Evolutionary conservation across 345 rosid species (phyloP).

Genomic region (Atalantia buxifolia): DNA sequence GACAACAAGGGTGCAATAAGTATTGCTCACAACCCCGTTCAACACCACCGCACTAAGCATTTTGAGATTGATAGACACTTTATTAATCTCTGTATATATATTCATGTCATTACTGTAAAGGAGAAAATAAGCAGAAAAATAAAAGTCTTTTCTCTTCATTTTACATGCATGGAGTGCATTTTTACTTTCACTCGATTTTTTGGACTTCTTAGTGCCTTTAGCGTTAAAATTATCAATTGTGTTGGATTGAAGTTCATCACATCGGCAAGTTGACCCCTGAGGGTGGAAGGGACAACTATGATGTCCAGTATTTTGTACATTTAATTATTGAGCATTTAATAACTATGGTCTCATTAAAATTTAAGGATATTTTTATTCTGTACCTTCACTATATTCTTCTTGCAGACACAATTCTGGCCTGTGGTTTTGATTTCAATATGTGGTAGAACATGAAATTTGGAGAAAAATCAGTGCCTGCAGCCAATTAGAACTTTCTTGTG

Average conservation of each 20-base stretch:
- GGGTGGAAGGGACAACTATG: background rate
- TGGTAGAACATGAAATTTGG: constrained; percentile 3
- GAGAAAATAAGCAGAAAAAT: no score
- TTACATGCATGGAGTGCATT: background rate
- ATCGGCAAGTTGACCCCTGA: background rate
- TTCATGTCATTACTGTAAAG: no score
- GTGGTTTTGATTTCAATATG: background rate
- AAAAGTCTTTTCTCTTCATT: no score
- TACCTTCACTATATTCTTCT: background rate
- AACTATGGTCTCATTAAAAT: background rate
- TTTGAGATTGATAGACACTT: no score
- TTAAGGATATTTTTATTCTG: background rate
- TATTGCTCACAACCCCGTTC: no score
- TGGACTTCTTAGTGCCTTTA: background rate
- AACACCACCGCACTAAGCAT: no score
- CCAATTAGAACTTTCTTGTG: background rate
- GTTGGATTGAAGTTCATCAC: background rate
- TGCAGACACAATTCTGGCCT: background rate
- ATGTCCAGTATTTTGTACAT: background rate
- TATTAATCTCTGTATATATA: no score
- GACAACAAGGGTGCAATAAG: no score
- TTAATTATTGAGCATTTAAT: background rate
- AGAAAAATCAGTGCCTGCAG: background rate
- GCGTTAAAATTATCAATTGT: background rate
- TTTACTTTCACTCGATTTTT: background rate